Evolutionary conservation across 306 rosid genomes (phyloP).

Genomic region (Ceratonia siliqua): DNA sequence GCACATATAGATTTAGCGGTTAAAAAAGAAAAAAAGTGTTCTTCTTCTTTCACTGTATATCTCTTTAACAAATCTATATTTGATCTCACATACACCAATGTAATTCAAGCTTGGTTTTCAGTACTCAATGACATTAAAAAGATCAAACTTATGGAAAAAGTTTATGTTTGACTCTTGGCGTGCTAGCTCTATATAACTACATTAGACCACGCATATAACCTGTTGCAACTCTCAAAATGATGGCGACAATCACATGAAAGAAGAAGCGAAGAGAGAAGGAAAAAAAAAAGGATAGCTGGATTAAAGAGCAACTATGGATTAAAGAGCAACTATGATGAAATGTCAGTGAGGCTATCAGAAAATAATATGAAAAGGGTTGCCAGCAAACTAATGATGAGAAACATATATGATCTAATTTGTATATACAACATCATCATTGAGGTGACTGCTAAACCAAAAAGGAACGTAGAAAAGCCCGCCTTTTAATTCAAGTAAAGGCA

Average conservation of each 20-base stretch:
- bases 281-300: no score
- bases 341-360: background rate
- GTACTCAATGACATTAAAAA: no score
- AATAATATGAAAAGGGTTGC: background rate
- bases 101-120: no score
- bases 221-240: background rate
- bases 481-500: constrained; percentile 27
- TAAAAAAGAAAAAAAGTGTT: no score
- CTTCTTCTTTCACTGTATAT: background rate
- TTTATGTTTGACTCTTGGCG: no score
- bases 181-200: no score
- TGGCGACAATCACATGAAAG: background rate
- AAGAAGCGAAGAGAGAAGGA: background rate
- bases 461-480: background rate
- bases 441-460: constrained; percentile 29
- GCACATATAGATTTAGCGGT: no score
- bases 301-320: background rate
- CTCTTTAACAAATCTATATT: no score
- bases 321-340: background rate
- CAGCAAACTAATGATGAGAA: constrained; percentile 25
- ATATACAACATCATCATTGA: background rate
- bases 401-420: background rate
- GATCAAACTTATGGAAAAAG: no score
- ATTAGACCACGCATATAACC: background rate
- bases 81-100: no score